phyloP scores from a whole-genome alignment of 1,284 basidiomycete species.

The Ceratobasidium sp. region DNA sequence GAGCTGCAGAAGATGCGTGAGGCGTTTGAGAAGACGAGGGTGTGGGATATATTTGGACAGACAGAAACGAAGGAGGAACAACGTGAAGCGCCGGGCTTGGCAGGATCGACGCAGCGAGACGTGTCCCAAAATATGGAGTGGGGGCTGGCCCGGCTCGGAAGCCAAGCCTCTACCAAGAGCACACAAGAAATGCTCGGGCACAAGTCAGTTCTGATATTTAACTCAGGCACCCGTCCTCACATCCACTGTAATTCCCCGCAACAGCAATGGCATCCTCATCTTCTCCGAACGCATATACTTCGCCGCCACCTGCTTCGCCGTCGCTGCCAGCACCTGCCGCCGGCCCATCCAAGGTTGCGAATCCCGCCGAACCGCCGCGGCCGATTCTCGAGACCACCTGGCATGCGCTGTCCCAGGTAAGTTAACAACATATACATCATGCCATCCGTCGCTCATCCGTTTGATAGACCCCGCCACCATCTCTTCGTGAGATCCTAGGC shows the following conservation, averaged over 20 bases:
- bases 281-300: slow-evolving; percentile 10
- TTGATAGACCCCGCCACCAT: slow-evolving; percentile 74
- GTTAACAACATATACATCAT: slow-evolving; percentile 3
- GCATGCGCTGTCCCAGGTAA: slow-evolving; percentile 39
- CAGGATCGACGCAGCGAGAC: neutral
- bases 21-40: too few species aligned
- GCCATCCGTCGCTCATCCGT: slow-evolving; percentile 16
- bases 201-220: neutral
- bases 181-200: slow-evolving; percentile 18
- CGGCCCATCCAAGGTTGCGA: neutral
- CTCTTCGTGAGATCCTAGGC: slow-evolving; percentile 80
- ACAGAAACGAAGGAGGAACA: neutral
- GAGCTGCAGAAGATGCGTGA: too few species aligned
- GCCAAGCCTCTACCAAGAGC: slow-evolving; percentile 38
- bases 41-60: neutral
- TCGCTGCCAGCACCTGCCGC: neutral
- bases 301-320: slow-evolving; percentile 27
- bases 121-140: slow-evolving; percentile 23
- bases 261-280: slow-evolving; percentile 30
- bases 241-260: neutral
- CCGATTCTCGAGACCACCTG: slow-evolving; percentile 37
- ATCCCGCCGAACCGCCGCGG: slow-evolving; percentile 14
- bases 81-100: neutral
- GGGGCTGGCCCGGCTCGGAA: neutral
- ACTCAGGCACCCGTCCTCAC: neutral